Conservation (phyloP, 2,329 filamentous ascomycete genomes). For the Nemania bipapillata region DNA sequence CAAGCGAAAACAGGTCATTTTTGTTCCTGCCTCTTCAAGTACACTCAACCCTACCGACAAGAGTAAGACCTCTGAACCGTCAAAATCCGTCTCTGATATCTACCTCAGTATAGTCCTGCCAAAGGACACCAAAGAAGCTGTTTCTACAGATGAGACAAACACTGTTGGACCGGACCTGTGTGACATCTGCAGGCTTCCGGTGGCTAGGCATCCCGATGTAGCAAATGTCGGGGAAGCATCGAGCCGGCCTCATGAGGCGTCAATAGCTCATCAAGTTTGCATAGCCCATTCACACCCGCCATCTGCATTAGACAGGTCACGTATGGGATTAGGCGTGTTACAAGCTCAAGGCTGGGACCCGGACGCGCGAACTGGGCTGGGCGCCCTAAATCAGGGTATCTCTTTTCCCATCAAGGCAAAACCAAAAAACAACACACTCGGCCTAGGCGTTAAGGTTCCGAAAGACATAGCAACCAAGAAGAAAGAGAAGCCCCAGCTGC, state of each 20-base stretch:
- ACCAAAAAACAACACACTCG: conserved; percentile 78
- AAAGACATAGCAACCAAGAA: conserved; percentile 55
- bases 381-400: conserved; percentile 75
- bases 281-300: conserved; percentile 76
- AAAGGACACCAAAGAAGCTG: conserved; percentile 46
- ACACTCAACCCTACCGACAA: conserved; percentile 48
- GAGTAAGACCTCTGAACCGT: conserved; percentile 42
- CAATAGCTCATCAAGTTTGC: conserved; percentile 76
- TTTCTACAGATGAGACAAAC: conserved; percentile 28
- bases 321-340: conserved; percentile 75
- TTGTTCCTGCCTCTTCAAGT: conserved; percentile 64
- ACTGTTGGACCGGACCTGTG: conserved; percentile 55
- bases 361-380: conserved; percentile 76
- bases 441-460: conserved; percentile 69
- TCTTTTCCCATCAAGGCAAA: conserved; percentile 78
- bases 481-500: conserved; percentile 58
- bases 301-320: conserved; percentile 74
- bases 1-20: conserved; percentile 64
- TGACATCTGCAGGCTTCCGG: conserved; percentile 69
- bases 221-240: conserved; percentile 20
- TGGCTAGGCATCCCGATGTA: conserved; percentile 48
- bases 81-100: conserved; percentile 62
- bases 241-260: conserved; percentile 63
- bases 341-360: conserved; percentile 78
- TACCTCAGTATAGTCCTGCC: conserved; percentile 76